These are phyloP conservation scores for Gossypium gossypioides DNA, from an alignment of 441 rosid genomes.

Conservation along the genomic window DNA sequence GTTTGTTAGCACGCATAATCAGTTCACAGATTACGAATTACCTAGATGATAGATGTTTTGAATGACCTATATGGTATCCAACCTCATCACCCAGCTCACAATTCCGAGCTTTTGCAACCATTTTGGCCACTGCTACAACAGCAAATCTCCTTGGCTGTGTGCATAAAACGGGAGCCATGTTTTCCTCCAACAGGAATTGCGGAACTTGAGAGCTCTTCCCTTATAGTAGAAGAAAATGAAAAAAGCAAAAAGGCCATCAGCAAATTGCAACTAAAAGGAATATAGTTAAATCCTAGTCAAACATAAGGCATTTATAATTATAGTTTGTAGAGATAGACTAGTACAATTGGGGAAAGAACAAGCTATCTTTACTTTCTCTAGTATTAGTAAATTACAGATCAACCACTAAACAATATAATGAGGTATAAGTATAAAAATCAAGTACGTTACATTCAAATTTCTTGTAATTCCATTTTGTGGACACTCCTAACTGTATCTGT, in stretches of 20 bases:
- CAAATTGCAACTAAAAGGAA: neutral
- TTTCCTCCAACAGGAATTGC: slow-evolving; percentile 69
- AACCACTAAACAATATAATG: neutral
- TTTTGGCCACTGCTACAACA: slow-evolving; percentile 88
- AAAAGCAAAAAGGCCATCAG: neutral
- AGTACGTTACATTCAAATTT: neutral
- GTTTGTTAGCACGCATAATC: neutral
- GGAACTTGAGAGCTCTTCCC: slow-evolving; percentile 98
- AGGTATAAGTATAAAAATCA: neutral
- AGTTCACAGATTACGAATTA: slow-evolving; percentile 14
- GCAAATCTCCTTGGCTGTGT: slow-evolving; percentile 96
- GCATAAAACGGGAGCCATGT: slow-evolving; percentile 68
- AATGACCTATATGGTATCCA: slow-evolving; percentile 92
- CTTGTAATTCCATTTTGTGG: neutral
- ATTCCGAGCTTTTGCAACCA: slow-evolving; percentile 80
- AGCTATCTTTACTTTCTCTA: neutral
- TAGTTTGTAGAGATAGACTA: neutral
- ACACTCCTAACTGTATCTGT: neutral
- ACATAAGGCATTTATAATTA: neutral
- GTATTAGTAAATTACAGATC: neutral
- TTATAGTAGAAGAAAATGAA: slow-evolving; percentile 17
- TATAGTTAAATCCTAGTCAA: neutral
- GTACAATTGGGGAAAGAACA: neutral
- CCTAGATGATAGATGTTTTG: slow-evolving; percentile 55
- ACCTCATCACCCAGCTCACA: slow-evolving; percentile 75